Base-by-base conservation (phyloP, 495 filamentous ascomycete species). In the Elasticomyces elasticus region DNA sequence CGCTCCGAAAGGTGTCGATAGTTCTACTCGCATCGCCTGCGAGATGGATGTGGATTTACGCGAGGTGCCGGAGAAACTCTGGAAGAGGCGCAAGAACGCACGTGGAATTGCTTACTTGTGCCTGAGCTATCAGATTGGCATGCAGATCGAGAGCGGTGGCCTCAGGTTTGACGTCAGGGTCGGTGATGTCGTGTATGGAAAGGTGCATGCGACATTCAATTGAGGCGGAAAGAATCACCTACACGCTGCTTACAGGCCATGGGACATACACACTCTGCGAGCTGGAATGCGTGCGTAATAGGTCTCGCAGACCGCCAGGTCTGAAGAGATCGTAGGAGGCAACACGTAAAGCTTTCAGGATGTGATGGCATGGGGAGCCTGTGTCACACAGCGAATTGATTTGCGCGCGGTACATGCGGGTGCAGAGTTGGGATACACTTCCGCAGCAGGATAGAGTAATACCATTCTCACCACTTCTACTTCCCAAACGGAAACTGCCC, bases 121-220 rank as follows among this genome's bases (percentile, higher is more conserved):
- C 55, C 65, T 87, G 48, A 80, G 85, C 58, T 86, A 84, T 59
- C 80, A 78, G 6, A 74, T 87, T 11, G 82, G 85, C 65, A 82
- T 87, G 79, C 79, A 79, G 46, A 81, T 86, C 23, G 81, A 86
- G 58, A 83, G 79, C 51, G 83, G 82, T 0, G 80, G 81, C 5
- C 59, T 87, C 55, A 74, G 78, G 22, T 86, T 87, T 67, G 82
- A 85, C 67, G 61, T 86, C 37, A 83, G 80, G 64, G 83, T 86
- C 27, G 82, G 85, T 59, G 82, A 81, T 4, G 79, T 84, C 35
- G 63, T 80, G 59, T 86, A 86, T 68, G 83, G 82, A 19, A 67
- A 76, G 52, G 83, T 85, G 17, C 78, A 79, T 50, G 81, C 82
- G 0, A 80, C 82, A 51, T 86, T 86, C 64, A 77, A 85, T 58